Percentiles rank a stretch among this genome's conserved stretches.
Conservation (phyloP, 257 asterid species). For the Leptodermis oblonga region DNA sequence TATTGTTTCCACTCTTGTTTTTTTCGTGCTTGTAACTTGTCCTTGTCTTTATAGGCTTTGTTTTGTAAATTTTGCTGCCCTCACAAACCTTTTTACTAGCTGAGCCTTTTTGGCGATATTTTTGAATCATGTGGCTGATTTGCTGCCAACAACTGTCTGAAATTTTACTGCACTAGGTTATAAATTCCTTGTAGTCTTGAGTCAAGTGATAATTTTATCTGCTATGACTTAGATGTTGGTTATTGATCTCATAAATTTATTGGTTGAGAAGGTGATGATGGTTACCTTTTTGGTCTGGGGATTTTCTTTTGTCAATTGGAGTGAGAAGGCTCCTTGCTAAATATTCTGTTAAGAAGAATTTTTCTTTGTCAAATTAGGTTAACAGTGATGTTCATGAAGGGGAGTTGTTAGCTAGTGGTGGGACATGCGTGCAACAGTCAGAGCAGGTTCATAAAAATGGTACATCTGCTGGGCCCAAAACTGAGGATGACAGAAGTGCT, state of each 20-base stretch:
- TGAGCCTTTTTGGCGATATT: background rate
- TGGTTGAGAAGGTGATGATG: background rate
- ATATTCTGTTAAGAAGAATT: constrained; percentile 1
- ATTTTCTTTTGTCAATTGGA: constrained; percentile 1
- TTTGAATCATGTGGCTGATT: background rate
- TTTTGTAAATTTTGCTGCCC: background rate
- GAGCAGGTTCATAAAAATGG: constrained; percentile 34
- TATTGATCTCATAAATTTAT: background rate
- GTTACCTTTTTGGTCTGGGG: background rate
- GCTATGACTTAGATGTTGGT: background rate
- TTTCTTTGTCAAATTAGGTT: constrained; percentile 35
- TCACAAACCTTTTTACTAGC: background rate
- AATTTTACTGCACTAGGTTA: background rate
- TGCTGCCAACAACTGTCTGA: background rate
- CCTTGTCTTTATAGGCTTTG: background rate
- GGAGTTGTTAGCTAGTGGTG: constrained; percentile 29
- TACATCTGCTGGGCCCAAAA: constrained; percentile 24
- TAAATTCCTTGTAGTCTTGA: background rate
- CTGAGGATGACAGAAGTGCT: constrained; percentile 29
- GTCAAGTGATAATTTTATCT: background rate
- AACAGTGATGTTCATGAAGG: constrained; percentile 29
- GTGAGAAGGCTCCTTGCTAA: constrained; percentile 4
- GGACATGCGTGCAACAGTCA: constrained; percentile 33
- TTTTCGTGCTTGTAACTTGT: background rate
- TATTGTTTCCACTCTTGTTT: background rate